Evolutionary conservation across 306 rosid species (phyloP), one percentile per base, ranked within the genome.

Genomic region (Vigna unguiculata): DNA sequence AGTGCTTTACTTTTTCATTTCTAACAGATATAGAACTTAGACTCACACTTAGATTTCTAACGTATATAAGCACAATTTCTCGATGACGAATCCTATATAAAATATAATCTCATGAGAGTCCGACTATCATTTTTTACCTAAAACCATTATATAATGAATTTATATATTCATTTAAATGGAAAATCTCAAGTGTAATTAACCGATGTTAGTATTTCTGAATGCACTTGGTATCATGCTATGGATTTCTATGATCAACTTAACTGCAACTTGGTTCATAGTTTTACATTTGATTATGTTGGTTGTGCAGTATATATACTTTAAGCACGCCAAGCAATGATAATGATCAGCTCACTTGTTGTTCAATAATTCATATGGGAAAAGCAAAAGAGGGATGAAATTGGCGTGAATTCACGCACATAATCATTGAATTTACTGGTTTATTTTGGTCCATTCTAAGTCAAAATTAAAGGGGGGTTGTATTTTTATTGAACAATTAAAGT

Each of bases 321-420:
- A 55, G 88, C 91, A 87, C 81, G 91, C 86, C 78, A 59, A 49
- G 72, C 75, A 72, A 34, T 61, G 47, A 78, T 72, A 64, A 83
- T 84, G 60, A 84, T 77, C 32, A 76, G 68, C 51, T 62, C 48
- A 60, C 67, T 60, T 85, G 71, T 40, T 40, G 2, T 79, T 41
- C 61, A 75, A 85, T 87, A 79, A 79, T 82, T 85, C 70, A 71
- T 61, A 67, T 41, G 71, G 79, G 32, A 72, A 73, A 81, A 59
- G 72, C 66, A 72, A 54, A 75, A 63, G 71, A 40, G 74, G 69
- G 64, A 81, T 71, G 14, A 66, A 87, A 79, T 59, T 73, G 84
- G 88, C 77, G 78, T 84, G 86, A 64, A 71, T 63, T 77, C 77
- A 52, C 82, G 60, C 76, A 76, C 54, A 73, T 76, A 48, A 87